Percentiles rank a stretch among this genome's conserved stretches.
phyloP scores from a whole-genome alignment of 2,329 filamentous ascomycete species.

The Ascosphaera pollenicola region DNA sequence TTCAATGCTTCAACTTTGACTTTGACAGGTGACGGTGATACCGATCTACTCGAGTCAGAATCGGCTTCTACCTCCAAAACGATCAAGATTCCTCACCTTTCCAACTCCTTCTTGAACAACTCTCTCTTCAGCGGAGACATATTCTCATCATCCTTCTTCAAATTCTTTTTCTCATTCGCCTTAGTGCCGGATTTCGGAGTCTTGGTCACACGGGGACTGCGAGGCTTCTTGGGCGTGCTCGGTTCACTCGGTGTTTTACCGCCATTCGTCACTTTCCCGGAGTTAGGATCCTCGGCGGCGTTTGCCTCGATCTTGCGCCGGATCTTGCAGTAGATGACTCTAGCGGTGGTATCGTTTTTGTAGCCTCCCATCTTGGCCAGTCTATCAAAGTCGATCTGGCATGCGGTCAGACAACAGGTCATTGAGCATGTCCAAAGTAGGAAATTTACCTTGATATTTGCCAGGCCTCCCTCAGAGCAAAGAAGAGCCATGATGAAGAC shows the following conservation, averaged over 20 bases:
- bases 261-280: background rate
- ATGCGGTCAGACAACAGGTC: background rate
- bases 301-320: constrained; percentile 15
- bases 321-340: constrained; percentile 13
- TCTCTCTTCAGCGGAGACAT: too few relatives aligned
- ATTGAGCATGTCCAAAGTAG: background rate
- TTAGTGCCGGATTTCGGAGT: constrained; percentile 1
- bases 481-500: constrained; percentile 7
- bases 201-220: constrained; percentile 2
- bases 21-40: too few relatives aligned
- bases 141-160: too few relatives aligned
- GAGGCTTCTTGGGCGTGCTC: constrained; percentile 6
- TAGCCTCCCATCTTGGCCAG: constrained; percentile 15
- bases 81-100: too few relatives aligned
- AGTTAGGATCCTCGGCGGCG: background rate
- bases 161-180: too few relatives aligned
- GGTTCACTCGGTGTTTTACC: background rate
- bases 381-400: constrained; percentile 18
- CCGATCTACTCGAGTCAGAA: too few relatives aligned
- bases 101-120: too few relatives aligned
- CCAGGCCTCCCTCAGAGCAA: constrained; percentile 4
- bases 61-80: too few relatives aligned
- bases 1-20: too few relatives aligned
- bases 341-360: constrained; percentile 16
- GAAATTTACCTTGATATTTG: constrained; percentile 6